Conservation (phyloP, 2,329 filamentous ascomycete species). For the Fusarium incarnatum region DNA sequence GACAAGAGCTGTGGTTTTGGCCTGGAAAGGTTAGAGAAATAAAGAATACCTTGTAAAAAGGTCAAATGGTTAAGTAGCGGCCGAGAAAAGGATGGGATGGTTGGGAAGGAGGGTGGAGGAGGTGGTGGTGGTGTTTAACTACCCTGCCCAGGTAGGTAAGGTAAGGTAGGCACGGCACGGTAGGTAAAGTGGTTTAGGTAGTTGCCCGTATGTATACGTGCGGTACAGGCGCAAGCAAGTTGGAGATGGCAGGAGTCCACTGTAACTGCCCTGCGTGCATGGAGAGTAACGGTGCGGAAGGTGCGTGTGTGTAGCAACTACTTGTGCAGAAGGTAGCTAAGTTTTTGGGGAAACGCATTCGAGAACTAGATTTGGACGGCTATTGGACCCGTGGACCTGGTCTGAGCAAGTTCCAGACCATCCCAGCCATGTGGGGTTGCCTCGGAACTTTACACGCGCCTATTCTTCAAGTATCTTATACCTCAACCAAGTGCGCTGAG, state of each 20-base stretch:
- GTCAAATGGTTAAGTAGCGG: slow-evolving; percentile 27
- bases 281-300: slow-evolving; percentile 27
- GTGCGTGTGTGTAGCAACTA: slow-evolving; percentile 4
- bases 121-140: slow-evolving; percentile 36
- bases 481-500: slow-evolving; percentile 11
- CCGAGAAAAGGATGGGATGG: slow-evolving; percentile 36
- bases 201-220: not conserved
- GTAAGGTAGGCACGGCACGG: slow-evolving; percentile 7
- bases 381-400: slow-evolving; percentile 18
- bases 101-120: slow-evolving; percentile 18
- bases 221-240: slow-evolving; percentile 1
- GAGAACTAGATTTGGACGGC: not conserved
- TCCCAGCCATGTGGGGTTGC: slow-evolving; percentile 32
- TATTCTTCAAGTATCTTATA: slow-evolving; percentile 26
- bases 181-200: slow-evolving; percentile 31
- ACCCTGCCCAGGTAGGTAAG: not conserved
- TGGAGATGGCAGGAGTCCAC: slow-evolving; percentile 34
- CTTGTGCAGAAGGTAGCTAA: slow-evolving; percentile 15
- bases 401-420: slow-evolving; percentile 6
- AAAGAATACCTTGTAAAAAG: slow-evolving; percentile 26
- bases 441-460: slow-evolving; percentile 32
- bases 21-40: slow-evolving; percentile 32
- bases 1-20: slow-evolving; percentile 22
- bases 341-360: slow-evolving; percentile 29
- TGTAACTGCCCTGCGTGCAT: slow-evolving; percentile 19